These are phyloP conservation scores for Paramecium sonneborni DNA, from an alignment of 73 alveolate species.

Conservation along the genomic window DNA sequence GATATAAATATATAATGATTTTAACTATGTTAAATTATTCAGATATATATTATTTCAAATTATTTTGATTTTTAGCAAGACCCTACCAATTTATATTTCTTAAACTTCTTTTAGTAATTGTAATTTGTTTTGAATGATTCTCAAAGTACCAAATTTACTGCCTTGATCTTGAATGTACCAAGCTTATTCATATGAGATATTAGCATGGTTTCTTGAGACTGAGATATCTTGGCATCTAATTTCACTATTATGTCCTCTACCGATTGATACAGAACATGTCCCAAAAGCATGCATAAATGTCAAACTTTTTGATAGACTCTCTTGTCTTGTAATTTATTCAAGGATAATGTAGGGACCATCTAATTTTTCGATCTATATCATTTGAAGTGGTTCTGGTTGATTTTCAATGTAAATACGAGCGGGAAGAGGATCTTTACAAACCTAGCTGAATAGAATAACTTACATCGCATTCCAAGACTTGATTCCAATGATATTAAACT, in stretches of 20 bases:
- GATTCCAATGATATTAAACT: slow-evolving; percentile 29
- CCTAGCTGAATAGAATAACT: neutral
- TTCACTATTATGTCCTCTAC: slow-evolving; percentile 49
- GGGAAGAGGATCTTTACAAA: slow-evolving; percentile 34
- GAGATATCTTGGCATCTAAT: slow-evolving; percentile 27
- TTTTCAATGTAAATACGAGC: neutral
- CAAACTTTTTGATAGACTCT: neutral
- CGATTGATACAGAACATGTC: neutral
- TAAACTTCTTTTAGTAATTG: neutral
- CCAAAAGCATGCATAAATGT: slow-evolving; percentile 19
- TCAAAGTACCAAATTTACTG: slow-evolving; percentile 12
- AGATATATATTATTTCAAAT: neutral
- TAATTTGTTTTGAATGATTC: neutral
- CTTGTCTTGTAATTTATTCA: slow-evolving; percentile 5
- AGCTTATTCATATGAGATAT: neutral
- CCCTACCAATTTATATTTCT: slow-evolving; percentile 49
- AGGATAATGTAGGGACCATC: slow-evolving; percentile 21
- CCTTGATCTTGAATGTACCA: slow-evolving; percentile 17
- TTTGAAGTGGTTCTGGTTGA: neutral
- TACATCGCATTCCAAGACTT: slow-evolving; percentile 35
- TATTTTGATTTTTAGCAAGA: neutral
- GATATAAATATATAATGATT: neutral
- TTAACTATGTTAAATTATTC: neutral
- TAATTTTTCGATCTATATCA: neutral
- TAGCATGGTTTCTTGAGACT: slow-evolving; percentile 43